Evolutionary conservation across 768 basidiomycete genomes (phyloP).

Genomic region (Astraeus odoratus): DNA sequence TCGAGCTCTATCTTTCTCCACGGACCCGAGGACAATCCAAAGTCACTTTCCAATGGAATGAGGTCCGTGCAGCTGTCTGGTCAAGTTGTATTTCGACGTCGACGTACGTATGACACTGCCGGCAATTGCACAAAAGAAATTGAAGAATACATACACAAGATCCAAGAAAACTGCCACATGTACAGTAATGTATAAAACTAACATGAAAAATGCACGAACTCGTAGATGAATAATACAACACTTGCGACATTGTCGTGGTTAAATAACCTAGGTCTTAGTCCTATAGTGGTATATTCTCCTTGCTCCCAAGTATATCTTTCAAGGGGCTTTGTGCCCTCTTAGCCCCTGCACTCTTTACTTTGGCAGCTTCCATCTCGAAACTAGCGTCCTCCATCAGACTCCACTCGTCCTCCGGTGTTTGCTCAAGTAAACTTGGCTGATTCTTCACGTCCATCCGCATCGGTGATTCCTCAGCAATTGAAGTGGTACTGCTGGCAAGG

Average conservation of each 20-base stretch:
- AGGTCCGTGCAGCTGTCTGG: no score
- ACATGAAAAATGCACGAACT: neutral
- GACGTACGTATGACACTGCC: no score
- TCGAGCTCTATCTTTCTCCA: no score
- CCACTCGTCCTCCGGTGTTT: conserved; percentile 54
- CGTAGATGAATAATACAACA: neutral
- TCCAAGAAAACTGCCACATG: no score
- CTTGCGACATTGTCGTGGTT: neutral
- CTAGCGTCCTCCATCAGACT: conserved; percentile 41
- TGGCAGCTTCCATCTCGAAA: conserved; percentile 38
- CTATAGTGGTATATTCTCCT: conserved; percentile 17
- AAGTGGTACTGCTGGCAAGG: conserved; percentile 18
- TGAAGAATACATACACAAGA: no score
- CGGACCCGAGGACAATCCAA: no score
- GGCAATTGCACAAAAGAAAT: no score
- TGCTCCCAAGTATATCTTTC: conserved; percentile 23
- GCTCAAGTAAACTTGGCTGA: conserved; percentile 51
- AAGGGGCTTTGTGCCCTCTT: conserved; percentile 29
- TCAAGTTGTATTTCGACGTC: no score
- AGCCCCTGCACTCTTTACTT: conserved; percentile 15
- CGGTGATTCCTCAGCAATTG: conserved; percentile 34
- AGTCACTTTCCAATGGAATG: no score
- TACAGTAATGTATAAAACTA: no score
- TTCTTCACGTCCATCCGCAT: conserved; percentile 39
- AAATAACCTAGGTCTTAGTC: neutral